Percentiles rank a stretch among this genome's conserved stretches.
Evolutionary conservation across 805 yeast genomes (phyloP).

Genomic region (Brettanomyces anomalus): DNA sequence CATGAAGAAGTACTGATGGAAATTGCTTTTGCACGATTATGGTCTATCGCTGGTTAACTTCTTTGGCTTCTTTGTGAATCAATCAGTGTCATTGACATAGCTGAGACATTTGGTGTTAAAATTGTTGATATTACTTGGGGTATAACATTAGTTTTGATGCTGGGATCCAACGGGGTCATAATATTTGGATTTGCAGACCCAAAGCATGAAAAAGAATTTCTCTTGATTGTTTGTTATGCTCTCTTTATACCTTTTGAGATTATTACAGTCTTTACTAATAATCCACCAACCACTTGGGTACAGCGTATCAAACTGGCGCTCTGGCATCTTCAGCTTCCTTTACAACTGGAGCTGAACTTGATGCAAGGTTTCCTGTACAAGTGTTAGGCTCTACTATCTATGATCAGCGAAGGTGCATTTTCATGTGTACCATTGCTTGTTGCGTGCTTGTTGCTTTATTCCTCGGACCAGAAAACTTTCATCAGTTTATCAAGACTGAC

Average conservation of each 20-base stretch:
- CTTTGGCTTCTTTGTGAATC: constrained; percentile 42
- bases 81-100: constrained; percentile 26
- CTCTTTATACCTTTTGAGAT: constrained; percentile 39
- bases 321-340: constrained; percentile 63
- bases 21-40: constrained; percentile 36
- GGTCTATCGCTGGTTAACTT: constrained; percentile 47
- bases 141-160: constrained; percentile 39
- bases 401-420: constrained; percentile 62
- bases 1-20: constrained; percentile 38
- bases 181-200: constrained; percentile 42
- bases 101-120: constrained; percentile 27
- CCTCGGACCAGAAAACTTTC: constrained; percentile 7
- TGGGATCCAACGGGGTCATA: constrained; percentile 46
- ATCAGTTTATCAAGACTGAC: constrained; percentile 5
- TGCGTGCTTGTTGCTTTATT: constrained; percentile 31
- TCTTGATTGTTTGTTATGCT: constrained; percentile 31
- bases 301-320: constrained; percentile 64
- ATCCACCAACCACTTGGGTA: constrained; percentile 42
- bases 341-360: constrained; percentile 60
- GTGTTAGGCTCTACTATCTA: constrained; percentile 27
- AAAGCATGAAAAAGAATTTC: constrained; percentile 43
- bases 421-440: constrained; percentile 56
- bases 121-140: constrained; percentile 41
- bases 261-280: constrained; percentile 43
- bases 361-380: constrained; percentile 47